phyloP scores from a whole-genome alignment of 805 yeast genomes.

The Kregervanrija fluxuum region DNA sequence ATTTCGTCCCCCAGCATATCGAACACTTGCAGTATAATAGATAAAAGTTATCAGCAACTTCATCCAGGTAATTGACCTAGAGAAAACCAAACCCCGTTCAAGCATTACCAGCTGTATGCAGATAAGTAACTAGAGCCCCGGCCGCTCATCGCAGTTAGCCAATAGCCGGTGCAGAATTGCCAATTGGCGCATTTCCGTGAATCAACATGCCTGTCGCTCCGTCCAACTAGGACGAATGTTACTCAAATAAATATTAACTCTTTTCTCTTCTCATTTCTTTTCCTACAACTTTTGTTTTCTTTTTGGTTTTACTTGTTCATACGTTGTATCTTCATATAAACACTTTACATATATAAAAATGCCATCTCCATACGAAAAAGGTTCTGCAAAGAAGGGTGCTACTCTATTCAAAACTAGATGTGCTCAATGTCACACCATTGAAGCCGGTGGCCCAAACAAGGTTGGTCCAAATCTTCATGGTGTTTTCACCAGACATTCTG shows the following conservation, averaged over 20 bases:
- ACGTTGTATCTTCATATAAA: not conserved
- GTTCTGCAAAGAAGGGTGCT: slow-evolving; percentile 92
- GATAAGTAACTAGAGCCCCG: no score
- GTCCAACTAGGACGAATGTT: not conserved
- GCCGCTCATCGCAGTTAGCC: no score
- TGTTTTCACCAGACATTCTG: slow-evolving; percentile 86
- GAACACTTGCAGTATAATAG: no score
- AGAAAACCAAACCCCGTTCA: no score
- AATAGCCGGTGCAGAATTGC: no score
- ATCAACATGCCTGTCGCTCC: no score
- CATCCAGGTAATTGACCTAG: no score
- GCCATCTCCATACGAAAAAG: slow-evolving; percentile 38
- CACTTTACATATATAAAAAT: slow-evolving; percentile 15
- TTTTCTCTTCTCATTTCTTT: not conserved
- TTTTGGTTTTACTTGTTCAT: not conserved
- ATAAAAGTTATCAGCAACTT: no score
- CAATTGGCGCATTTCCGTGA: no score
- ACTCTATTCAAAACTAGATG: slow-evolving; percentile 98
- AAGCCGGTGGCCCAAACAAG: slow-evolving; percentile 94
- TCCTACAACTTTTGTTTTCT: not conserved
- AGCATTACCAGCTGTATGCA: no score
- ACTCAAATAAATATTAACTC: not conserved
- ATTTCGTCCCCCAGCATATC: no score
- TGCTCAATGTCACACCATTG: slow-evolving; percentile 97
- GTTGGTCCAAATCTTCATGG: slow-evolving; percentile 99